Percentiles rank a stretch among this genome's conserved stretches.
These are phyloP conservation scores for Ilyonectria robusta DNA, from an alignment of 2,329 filamentous ascomycete species.

Conservation along the genomic window DNA sequence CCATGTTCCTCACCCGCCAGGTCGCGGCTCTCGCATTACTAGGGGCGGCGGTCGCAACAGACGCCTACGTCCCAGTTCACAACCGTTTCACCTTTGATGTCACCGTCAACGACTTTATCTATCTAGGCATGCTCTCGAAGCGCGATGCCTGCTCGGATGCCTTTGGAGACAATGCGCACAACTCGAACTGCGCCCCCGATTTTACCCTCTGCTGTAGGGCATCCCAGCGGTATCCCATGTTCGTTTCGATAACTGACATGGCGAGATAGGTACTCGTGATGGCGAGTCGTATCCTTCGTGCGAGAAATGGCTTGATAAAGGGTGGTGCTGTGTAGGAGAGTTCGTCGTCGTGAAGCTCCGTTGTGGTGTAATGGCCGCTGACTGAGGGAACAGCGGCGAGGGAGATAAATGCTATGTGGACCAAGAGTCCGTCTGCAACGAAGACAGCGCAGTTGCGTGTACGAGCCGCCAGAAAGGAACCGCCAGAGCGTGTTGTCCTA, in stretches of 20 bases:
- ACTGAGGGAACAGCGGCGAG: conserved; percentile 22
- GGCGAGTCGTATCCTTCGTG: conserved; percentile 31
- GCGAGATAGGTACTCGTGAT: conserved; percentile 23
- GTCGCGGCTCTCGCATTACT: conserved; percentile 17
- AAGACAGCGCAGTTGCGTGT: conserved; percentile 31
- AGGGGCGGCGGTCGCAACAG: conserved; percentile 6
- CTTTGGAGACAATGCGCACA: conserved; percentile 31
- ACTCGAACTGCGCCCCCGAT: conserved; percentile 33
- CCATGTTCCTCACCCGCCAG: conserved; percentile 5
- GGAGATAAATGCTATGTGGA: conserved; percentile 35
- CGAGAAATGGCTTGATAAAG: conserved; percentile 33
- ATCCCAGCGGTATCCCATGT: no score
- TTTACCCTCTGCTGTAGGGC: conserved; percentile 35
- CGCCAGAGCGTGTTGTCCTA: conserved; percentile 30
- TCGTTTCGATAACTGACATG: not conserved
- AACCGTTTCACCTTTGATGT: conserved; percentile 29
- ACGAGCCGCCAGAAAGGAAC: conserved; percentile 25
- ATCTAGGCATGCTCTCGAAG: conserved; percentile 34
- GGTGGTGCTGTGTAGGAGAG: conserved; percentile 38
- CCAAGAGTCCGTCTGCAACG: conserved; percentile 30
- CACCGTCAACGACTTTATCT: conserved; percentile 30
- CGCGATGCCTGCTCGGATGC: conserved; percentile 35
- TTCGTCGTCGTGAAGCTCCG: conserved; percentile 7
- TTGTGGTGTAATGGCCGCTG: not conserved
- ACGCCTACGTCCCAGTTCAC: conserved; percentile 28